Conservation (phyloP, 352 stramenopile genomes). For the Blastocystis sp. region DNA sequence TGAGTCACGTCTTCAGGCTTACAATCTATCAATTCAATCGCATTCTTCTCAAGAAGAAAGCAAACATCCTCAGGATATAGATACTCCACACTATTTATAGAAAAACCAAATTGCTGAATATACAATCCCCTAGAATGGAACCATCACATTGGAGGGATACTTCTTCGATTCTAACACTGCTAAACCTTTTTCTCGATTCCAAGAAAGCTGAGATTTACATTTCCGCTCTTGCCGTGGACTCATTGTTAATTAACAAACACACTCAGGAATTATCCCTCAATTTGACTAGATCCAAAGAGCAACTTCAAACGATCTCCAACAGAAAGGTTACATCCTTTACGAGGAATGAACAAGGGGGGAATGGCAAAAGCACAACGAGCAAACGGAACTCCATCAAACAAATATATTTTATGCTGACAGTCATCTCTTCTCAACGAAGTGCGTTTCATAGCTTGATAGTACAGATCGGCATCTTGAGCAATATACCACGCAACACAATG, state of each 20-base stretch:
- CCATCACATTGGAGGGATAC: not conserved
- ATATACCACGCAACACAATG: constrained; percentile 32
- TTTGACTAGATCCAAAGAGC: constrained; percentile 61
- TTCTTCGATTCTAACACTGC: not conserved
- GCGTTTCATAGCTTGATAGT: constrained; percentile 43
- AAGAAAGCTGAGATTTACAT: not conserved
- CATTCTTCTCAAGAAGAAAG: not conserved
- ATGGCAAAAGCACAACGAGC: not conserved
- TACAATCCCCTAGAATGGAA: not conserved
- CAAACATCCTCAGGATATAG: constrained; percentile 45
- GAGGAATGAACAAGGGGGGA: constrained; percentile 45
- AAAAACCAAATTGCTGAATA: constrained; percentile 35
- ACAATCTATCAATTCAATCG: not conserved
- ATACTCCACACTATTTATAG: not conserved
- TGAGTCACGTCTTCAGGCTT: not conserved
- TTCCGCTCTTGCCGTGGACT: not conserved
- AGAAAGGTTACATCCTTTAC: not conserved
- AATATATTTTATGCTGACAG: not conserved
- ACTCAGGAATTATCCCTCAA: constrained; percentile 25
- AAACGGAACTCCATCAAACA: not conserved
- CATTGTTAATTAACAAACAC: constrained; percentile 16
- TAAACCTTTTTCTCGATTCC: not conserved
- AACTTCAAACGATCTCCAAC: constrained; percentile 20
- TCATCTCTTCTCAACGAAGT: not conserved
- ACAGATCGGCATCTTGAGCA: not conserved